phyloP scores from a whole-genome alignment of 352 stramenopile species.

The Phytophthora melonis region DNA sequence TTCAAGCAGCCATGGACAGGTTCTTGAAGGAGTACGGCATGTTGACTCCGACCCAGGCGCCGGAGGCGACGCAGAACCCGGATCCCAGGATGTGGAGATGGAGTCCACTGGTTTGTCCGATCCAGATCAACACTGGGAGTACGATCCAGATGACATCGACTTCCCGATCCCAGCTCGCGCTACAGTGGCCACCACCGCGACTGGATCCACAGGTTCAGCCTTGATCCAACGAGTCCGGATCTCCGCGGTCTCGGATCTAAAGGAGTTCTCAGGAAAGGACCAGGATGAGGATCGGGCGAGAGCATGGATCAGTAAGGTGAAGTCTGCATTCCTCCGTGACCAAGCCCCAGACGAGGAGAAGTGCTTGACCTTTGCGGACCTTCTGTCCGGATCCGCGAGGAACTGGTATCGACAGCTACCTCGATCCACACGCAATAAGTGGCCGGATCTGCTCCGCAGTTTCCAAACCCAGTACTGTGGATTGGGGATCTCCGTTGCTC shows the following conservation, averaged over 20 bases:
- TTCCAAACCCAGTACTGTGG: not conserved
- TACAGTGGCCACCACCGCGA: not conserved
- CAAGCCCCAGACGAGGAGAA: conserved; percentile 6
- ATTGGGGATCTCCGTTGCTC: not conserved
- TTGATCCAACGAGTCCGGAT: not conserved
- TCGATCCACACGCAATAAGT: not conserved
- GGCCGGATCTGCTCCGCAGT: not conserved
- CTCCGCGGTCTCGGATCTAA: conserved; percentile 11
- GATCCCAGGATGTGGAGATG: not conserved
- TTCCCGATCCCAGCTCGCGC: no score
- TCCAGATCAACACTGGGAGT: no score
- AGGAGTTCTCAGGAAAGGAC: conserved; percentile 7
- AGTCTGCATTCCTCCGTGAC: not conserved
- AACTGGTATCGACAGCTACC: conserved; percentile 8
- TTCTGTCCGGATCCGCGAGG: not conserved
- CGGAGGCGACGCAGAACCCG: not conserved
- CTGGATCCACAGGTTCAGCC: not conserved
- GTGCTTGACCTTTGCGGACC: conserved; percentile 8
- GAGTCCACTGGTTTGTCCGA: no score
- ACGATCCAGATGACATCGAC: no score
- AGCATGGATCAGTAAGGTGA: conserved; percentile 3
- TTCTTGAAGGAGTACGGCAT: not conserved
- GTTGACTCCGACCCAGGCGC: no score
- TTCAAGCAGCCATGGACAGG: not conserved
- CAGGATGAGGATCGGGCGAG: conserved; percentile 3